Evolutionary conservation across 2,329 filamentous ascomycete genomes (phyloP).

Genomic region (Myriosclerotinia duriaeana): DNA sequence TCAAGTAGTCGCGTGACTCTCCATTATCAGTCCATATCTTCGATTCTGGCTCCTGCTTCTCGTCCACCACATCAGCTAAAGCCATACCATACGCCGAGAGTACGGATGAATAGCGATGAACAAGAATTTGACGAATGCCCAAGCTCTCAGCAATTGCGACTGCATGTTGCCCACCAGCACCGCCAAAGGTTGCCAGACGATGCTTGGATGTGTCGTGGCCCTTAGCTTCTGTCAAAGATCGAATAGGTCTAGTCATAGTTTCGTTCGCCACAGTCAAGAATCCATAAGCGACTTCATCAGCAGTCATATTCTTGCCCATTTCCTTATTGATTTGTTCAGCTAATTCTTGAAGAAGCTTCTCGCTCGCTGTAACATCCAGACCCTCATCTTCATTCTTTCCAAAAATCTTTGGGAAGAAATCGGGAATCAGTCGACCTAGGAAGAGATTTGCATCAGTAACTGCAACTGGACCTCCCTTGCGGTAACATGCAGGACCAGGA

Average conservation of each 20-base stretch:
- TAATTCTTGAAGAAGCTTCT: conserved; percentile 71
- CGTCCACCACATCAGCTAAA: conserved; percentile 87
- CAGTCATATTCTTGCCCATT: conserved; percentile 66
- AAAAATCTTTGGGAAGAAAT: conserved; percentile 95
- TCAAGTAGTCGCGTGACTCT: conserved; percentile 60
- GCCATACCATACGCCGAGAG: conserved; percentile 92
- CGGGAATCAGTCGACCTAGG: conserved; percentile 77
- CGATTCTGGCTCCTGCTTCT: conserved; percentile 76
- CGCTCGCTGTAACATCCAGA: conserved; percentile 73
- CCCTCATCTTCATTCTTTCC: conserved; percentile 83
- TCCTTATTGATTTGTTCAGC: conserved; percentile 77
- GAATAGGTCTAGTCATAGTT: conserved; percentile 86
- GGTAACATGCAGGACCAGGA: conserved; percentile 85
- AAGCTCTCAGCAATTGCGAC: conserved; percentile 86
- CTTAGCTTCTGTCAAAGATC: conserved; percentile 87
- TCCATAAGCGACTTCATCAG: conserved; percentile 84
- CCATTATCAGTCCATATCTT: conserved; percentile 59
- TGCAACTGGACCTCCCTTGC: conserved; percentile 82
- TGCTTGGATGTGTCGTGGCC: conserved; percentile 90
- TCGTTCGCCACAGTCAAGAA: conserved; percentile 90
- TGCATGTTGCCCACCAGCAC: conserved; percentile 87
- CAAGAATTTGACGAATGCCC: conserved; percentile 79
- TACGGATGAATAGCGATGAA: conserved; percentile 85
- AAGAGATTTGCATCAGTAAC: conserved; percentile 91
- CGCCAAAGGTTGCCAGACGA: conserved; percentile 87